Percentiles rank a stretch among this genome's conserved stretches.
phyloP scores from a whole-genome alignment of 2,329 filamentous ascomycete genomes.

The Botryotinia globosa region DNA sequence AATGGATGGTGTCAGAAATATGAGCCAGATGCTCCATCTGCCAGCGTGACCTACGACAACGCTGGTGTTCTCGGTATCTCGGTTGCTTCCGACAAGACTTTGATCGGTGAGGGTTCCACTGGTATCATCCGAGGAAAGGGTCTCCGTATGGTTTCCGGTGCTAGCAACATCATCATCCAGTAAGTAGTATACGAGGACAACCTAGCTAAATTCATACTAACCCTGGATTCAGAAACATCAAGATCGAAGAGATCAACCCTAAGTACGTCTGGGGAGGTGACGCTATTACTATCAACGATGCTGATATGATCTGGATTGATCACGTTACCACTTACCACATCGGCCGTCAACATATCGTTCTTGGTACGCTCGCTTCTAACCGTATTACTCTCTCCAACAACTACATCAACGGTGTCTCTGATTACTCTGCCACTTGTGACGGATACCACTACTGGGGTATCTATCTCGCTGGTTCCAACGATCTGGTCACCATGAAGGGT shows the following conservation, averaged over 20 bases:
- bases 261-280: conserved; percentile 43
- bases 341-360: conserved; percentile 46
- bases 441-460: conserved; percentile 48
- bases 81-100: conserved; percentile 34
- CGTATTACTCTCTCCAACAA: conserved; percentile 48
- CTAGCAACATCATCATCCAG: conserved; percentile 32
- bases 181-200: background rate
- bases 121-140: conserved; percentile 37
- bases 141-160: conserved; percentile 33
- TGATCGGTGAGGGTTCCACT: conserved; percentile 33
- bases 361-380: conserved; percentile 38
- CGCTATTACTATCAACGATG: conserved; percentile 39
- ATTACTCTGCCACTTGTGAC: conserved; percentile 45
- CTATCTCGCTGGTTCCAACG: conserved; percentile 42
- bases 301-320: conserved; percentile 41
- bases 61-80: conserved; percentile 33
- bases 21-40: conserved; percentile 6
- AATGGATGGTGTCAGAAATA: background rate
- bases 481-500: conserved; percentile 44
- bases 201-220: background rate
- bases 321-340: conserved; percentile 39
- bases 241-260: conserved; percentile 39
- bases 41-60: conserved; percentile 29
- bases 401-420: conserved; percentile 45
- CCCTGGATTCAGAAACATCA: conserved; percentile 27